phyloP scores from a whole-genome alignment of 2,329 filamentous ascomycete genomes.

The Colletotrichum paranaense region DNA sequence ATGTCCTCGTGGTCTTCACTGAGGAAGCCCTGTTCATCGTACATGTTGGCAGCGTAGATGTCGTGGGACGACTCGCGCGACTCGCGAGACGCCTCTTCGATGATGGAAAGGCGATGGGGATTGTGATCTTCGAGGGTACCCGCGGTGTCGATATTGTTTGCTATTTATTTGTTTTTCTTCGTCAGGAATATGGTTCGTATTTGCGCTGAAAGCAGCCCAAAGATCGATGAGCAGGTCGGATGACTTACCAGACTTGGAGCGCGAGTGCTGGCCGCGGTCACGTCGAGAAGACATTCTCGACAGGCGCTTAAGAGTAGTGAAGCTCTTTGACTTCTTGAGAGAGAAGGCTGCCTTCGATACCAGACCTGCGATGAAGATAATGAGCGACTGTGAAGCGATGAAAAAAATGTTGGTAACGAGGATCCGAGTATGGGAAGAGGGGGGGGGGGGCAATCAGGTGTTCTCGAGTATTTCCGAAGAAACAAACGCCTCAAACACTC shows the following conservation, averaged over 20 bases:
- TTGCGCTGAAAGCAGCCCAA: background rate
- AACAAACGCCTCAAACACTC: background rate
- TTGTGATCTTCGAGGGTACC: conserved; percentile 5
- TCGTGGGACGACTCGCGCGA: background rate
- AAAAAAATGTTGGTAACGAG: background rate
- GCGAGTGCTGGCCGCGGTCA: background rate
- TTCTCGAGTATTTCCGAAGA: background rate
- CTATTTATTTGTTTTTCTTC: background rate
- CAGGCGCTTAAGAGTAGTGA: background rate
- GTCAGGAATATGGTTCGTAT: background rate
- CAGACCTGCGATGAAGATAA: background rate
- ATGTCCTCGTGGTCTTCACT: background rate
- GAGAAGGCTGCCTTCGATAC: background rate
- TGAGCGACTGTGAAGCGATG: background rate
- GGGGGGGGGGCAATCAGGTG: background rate
- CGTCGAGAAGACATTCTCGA: background rate
- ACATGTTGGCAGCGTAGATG: background rate
- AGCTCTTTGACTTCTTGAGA: background rate
- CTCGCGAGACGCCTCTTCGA: conserved; percentile 27
- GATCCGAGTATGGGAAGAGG: background rate
- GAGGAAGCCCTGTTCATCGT: background rate
- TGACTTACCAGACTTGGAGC: conserved; percentile 8
- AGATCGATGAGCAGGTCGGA: background rate
- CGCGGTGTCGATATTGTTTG: background rate
- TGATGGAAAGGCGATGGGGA: conserved; percentile 32